Evolutionary conservation across 2,329 filamentous ascomycete species (phyloP).

Genomic region (Trichophyton rubrum): DNA sequence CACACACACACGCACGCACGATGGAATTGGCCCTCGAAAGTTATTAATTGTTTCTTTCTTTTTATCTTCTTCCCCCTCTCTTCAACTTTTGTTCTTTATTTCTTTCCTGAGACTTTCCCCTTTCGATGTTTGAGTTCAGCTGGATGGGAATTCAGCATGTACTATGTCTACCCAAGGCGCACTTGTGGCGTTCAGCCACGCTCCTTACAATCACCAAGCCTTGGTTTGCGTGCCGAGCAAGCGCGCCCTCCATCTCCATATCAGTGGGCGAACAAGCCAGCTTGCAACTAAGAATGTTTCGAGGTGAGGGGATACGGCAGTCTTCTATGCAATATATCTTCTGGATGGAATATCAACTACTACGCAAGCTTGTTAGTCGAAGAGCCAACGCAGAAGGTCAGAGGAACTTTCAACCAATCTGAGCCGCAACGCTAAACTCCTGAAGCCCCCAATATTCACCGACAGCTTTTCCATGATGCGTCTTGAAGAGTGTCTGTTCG

Average conservation of each 20-base stretch:
- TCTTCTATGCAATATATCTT: background rate
- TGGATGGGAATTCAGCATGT: background rate
- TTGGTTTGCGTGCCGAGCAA: background rate
- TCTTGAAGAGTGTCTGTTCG: too few relatives aligned
- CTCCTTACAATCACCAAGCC: background rate
- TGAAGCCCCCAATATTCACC: background rate
- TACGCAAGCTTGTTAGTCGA: background rate
- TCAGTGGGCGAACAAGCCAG: background rate
- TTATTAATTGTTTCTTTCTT: background rate
- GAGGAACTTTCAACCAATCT: background rate
- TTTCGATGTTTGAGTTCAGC: background rate
- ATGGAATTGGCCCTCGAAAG: background rate
- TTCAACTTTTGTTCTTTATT: background rate
- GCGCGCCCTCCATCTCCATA: background rate
- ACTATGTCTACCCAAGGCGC: background rate
- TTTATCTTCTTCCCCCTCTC: background rate
- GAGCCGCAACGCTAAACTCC: background rate
- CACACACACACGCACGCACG: too few relatives aligned
- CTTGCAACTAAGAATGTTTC: background rate
- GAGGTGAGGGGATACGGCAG: background rate
- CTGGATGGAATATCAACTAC: background rate
- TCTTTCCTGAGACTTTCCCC: background rate
- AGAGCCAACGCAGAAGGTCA: constrained; percentile 2
- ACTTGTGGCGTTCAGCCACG: background rate
- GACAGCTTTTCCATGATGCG: background rate